Conservation (phyloP, 2,329 filamentous ascomycete genomes). For the Claviceps purpurea region DNA sequence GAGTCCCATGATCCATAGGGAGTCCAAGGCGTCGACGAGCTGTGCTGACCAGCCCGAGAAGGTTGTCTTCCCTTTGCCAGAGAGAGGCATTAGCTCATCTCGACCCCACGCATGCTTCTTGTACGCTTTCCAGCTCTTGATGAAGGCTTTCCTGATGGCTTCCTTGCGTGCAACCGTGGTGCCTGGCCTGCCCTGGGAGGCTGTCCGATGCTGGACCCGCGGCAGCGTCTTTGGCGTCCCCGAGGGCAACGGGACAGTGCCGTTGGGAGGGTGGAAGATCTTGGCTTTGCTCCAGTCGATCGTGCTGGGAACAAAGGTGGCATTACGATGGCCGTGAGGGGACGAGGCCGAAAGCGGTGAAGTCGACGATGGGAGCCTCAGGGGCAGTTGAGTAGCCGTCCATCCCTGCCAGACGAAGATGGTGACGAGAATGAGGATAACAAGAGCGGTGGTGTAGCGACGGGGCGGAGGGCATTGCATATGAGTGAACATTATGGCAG, state of each 20-base stretch:
- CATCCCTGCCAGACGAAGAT: conserved; percentile 17
- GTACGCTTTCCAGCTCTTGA: conserved; percentile 38
- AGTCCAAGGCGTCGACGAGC: conserved; percentile 45
- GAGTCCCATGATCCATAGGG: conserved; percentile 46
- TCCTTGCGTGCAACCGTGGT: conserved; percentile 15
- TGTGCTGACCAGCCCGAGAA: conserved; percentile 46
- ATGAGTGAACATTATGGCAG: conserved; percentile 16
- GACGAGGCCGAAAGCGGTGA: neutral
- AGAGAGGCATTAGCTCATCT: conserved; percentile 41
- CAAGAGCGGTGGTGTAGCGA: conserved; percentile 19
- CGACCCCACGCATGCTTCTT: conserved; percentile 40
- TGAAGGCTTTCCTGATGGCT: conserved; percentile 25
- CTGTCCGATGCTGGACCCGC: conserved; percentile 28
- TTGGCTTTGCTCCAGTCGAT: conserved; percentile 24
- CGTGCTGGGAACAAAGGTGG: conserved; percentile 22
- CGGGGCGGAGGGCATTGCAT: conserved; percentile 19
- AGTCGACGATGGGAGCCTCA: conserved; percentile 5
- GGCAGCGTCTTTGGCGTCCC: conserved; percentile 21
- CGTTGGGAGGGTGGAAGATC: conserved; percentile 19
- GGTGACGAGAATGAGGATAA: conserved; percentile 15
- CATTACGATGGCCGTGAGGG: conserved; percentile 10
- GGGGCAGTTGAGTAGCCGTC: conserved; percentile 6
- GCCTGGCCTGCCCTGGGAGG: conserved; percentile 22
- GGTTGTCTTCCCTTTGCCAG: conserved; percentile 29
- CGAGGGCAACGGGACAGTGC: conserved; percentile 20